Percentiles rank a stretch among this genome's conserved stretches.
phyloP scores from a whole-genome alignment of 805 yeast species.

The Barnettozyma populi region DNA sequence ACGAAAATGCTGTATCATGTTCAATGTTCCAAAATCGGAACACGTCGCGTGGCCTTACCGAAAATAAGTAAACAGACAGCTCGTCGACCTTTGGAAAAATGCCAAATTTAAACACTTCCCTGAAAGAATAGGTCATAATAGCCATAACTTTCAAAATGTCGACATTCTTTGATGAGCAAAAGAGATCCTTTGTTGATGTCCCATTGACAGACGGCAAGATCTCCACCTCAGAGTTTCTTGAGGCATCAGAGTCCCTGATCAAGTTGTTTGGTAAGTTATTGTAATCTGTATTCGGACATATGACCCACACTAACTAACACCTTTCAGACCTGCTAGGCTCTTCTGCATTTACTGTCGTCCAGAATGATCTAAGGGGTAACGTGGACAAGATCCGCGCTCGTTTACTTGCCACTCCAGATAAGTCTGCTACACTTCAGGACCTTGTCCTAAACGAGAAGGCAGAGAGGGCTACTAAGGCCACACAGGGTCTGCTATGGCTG shows the following conservation, averaged over 20 bases:
- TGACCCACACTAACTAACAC: background rate
- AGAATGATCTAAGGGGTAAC: conserved; percentile 84
- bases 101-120: background rate
- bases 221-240: conserved; percentile 69
- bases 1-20: too few species aligned
- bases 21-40: background rate
- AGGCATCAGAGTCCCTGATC: conserved; percentile 79
- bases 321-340: conserved; percentile 64
- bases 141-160: conserved; percentile 37
- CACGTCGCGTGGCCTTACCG: background rate
- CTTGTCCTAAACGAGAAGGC: conserved; percentile 67
- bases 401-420: conserved; percentile 57
- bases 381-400: conserved; percentile 68
- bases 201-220: conserved; percentile 57
- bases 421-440: conserved; percentile 67
- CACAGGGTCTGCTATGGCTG: conserved; percentile 88
- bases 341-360: conserved; percentile 79
- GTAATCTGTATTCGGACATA: background rate
- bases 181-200: conserved; percentile 71
- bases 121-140: background rate
- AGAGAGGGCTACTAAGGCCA: conserved; percentile 64
- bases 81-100: background rate
- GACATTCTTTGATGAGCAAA: conserved; percentile 78
- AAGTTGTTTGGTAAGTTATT: conserved; percentile 58
- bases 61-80: background rate